Evolutionary conservation across 352 stramenopile genomes (phyloP), one percentile per base, ranked within the genome.

Genomic region (Pythium rishiriense): DNA sequence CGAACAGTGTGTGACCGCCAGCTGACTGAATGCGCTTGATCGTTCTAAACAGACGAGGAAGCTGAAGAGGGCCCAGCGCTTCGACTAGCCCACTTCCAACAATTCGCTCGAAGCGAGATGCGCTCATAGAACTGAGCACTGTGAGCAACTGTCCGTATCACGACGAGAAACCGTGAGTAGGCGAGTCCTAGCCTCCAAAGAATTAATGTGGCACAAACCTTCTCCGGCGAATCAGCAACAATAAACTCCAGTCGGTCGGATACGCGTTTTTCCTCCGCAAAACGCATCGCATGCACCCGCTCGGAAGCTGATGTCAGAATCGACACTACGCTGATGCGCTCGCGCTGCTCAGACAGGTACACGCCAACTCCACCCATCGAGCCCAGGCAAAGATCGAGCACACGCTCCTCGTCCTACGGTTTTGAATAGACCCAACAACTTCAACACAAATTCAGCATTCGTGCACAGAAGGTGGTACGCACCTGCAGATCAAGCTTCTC

Each of bases 331-430:
- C 62, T 78, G n/a, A 83, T 62, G 15, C 71, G 57, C 10, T 64
- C 58, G 19, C 89, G 73, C 6, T 74, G 73, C 54, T 88, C 69
- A 9, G 87, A 83, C 4, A 95, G 64, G 55, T 88, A 94, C 54
- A 85, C 85, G 11, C 79, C 82, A 17, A 96, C 80, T 0, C 85
- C 83, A 49, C 87, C 86, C 85, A 88, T 90, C 1, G 83, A 96
- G 4, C 85, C 87, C 31, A 93, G 73, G 39, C 78, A 83, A n/a
- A 97, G 71, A 43, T 97, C 89, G 12, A 97, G 72, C n/a, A 97
- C 66, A 24, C 69, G 77, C 11, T 91, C 70, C 0, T 78, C 74
- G 50, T 70, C 42, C 78, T 91, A 11, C 28, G 88, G 11, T 28
- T 12, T 47, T 22, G 21, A 29, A 43, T 33, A 52, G 24, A 11